A percentile compares a stretch with the other conserved stretches of the same genome.
These are phyloP conservation scores for Plasmodium inui DNA, from an alignment of 169 alveolate species.

Conservation along the genomic window DNA sequence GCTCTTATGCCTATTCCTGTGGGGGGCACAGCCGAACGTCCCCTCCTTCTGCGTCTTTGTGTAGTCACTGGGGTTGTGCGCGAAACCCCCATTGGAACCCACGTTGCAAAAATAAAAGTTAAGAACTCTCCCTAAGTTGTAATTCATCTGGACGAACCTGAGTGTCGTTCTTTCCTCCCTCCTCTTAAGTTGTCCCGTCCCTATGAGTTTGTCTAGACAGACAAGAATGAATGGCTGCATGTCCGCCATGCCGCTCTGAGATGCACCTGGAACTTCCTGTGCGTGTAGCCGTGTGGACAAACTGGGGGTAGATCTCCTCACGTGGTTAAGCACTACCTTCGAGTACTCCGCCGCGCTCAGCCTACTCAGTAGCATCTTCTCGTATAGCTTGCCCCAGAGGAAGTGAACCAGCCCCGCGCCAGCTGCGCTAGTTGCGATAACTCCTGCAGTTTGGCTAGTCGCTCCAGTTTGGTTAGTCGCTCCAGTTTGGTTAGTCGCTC, in stretches of 20 bases:
- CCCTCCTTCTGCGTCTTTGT: conserved; percentile 1
- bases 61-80: neutral
- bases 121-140: neutral
- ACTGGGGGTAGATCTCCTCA: neutral
- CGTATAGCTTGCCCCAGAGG: conserved; percentile 19
- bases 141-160: conserved; percentile 9
- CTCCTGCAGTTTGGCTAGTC: no score
- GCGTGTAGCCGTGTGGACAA: neutral
- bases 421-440: neutral
- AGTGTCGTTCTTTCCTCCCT: conserved; percentile 14
- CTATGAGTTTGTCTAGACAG: conserved; percentile 48
- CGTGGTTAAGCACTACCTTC: conserved; percentile 9
- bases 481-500: no score
- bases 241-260: neutral
- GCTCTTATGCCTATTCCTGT: neutral
- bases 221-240: conserved; percentile 37
- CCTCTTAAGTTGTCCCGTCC: conserved; percentile 18
- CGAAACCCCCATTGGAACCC: neutral
- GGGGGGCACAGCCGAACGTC: neutral
- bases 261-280: neutral
- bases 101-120: conserved; percentile 26
- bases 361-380: conserved; percentile 10
- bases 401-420: neutral
- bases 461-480: no score
- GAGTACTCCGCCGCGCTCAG: conserved; percentile 44